Conservation (phyloP, 768 basidiomycete species). For the Mycena polygramma region DNA sequence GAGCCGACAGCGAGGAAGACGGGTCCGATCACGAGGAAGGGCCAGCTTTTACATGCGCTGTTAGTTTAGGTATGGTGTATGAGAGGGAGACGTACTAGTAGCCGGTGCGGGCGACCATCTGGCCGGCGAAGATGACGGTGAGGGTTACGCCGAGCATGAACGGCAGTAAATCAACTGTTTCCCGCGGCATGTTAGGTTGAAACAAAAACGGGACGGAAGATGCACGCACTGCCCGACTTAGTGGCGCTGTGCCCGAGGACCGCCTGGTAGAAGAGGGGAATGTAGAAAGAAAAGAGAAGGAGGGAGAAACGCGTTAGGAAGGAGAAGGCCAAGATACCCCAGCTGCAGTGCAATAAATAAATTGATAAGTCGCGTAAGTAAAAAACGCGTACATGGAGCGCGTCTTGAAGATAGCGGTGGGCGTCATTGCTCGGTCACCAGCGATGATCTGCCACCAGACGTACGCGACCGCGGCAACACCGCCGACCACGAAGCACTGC, state of each 20-base stretch:
- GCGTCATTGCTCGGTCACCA: conserved; percentile 23
- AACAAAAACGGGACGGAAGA: no score
- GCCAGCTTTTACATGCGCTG: not conserved
- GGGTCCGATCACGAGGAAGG: conserved; percentile 21
- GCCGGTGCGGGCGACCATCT: conserved; percentile 14
- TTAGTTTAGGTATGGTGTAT: not conserved
- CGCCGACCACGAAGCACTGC: conserved; percentile 20
- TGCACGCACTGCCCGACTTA: conserved; percentile 20
- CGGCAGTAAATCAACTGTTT: not conserved
- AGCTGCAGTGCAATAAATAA: not conserved
- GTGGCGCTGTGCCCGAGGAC: conserved; percentile 19
- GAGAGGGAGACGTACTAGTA: conserved; percentile 20
- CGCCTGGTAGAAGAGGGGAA: conserved; percentile 37
- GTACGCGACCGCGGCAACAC: conserved; percentile 12
- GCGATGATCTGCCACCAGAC: conserved; percentile 17
- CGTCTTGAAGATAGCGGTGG: conserved; percentile 19
- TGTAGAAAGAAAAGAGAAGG: conserved; percentile 31
- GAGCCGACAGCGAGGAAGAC: conserved; percentile 31
- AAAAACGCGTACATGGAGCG: conserved; percentile 2
- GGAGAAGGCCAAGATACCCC: conserved; percentile 12
- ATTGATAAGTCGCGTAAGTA: not conserved
- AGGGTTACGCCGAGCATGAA: conserved; percentile 14
- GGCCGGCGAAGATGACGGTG: conserved; percentile 22
- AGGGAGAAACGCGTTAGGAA: conserved; percentile 24
- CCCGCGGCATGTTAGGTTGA: no score